Evolutionary conservation across 257 asterid species (phyloP), one percentile per base, ranked within the genome.

Genomic region (Pogostemon cablin): DNA sequence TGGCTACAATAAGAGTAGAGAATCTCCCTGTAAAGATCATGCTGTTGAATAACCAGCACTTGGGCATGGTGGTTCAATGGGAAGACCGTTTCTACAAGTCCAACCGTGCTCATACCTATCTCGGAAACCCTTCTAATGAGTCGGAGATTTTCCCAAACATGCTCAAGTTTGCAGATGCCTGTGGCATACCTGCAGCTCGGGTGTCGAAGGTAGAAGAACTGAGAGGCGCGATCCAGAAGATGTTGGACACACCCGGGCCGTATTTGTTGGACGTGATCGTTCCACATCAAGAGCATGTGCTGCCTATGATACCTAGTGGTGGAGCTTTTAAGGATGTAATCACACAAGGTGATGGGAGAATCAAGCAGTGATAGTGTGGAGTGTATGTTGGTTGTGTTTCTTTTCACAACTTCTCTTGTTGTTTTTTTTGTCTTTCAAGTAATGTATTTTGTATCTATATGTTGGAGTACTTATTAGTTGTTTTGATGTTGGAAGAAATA

Each of bases 1-100:
- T 90, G 47, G 96, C 98, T 2, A 92, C 96, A 0, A 53, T 87
- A 7, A 73, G 90, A 4, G 96, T 86, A 25, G 95, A 92, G 75
- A 90, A 86, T 71, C 93, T 92, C 6, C 95, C 98, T 0, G 81
- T 92, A 6, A 92, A 90, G 86, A 81, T 92, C 17, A 74, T 90
- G 98, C 61, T 92, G 62, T 42, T 92, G 58, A 87, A 92, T 62
- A 92, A 92, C 73, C 96, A 87, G 79, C 96, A 86, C 34, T 69
- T 90, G 65, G 98, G 98, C 11, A 92, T 92, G 96, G 96, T 88
- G 61, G 92, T 84, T 3, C 96, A 92, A 63, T 92, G 96, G 96
- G 96, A 89, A 80, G 96, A 89, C 63, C 82, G 96, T 0, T 92
- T 90, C 79, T 90, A 90, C 62, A 87, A 89, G 84, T 75, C 98